A percentile compares a stretch with the other conserved stretches of the same genome.
phyloP scores from a whole-genome alignment of 2,329 filamentous ascomycete genomes.

The Trichoderma sp. region DNA sequence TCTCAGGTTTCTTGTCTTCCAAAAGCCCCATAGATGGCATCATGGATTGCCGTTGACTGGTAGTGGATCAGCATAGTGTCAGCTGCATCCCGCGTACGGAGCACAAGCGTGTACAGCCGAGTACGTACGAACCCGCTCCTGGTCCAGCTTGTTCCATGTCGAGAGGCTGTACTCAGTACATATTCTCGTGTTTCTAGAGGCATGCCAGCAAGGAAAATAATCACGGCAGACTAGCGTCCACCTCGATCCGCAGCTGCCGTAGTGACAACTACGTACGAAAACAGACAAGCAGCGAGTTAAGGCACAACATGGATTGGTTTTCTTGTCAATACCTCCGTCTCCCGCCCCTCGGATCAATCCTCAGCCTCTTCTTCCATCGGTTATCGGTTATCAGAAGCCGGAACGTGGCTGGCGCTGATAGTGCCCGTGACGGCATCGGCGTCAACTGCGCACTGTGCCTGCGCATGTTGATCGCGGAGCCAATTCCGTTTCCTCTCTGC shows the following conservation, averaged over 20 bases:
- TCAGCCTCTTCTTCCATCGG: not conserved
- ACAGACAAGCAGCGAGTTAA: not conserved
- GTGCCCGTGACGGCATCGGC: not conserved
- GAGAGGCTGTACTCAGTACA: not conserved
- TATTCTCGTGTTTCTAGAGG: not conserved
- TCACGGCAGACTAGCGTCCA: conserved; percentile 3
- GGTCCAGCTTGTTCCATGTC: not conserved
- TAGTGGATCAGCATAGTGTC: not conserved
- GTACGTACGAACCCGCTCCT: not conserved
- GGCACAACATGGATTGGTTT: not conserved
- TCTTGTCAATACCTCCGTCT: not conserved
- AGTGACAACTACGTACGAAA: not conserved
- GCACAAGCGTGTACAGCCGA: not conserved
- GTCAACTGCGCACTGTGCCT: not conserved
- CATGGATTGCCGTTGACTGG: not conserved
- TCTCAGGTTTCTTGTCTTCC: not conserved
- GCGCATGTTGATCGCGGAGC: not conserved
- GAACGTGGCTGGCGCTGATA: not conserved
- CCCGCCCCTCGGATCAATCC: not conserved
- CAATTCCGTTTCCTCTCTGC: not conserved
- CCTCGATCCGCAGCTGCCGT: conserved; percentile 17
- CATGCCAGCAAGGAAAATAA: not conserved
- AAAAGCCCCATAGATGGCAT: not conserved
- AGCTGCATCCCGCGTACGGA: not conserved
- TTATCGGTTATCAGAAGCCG: not conserved